These are phyloP conservation scores for Cavenderia fasciculata DNA, from an alignment of 78 protist genomes.

Conservation along the genomic window DNA sequence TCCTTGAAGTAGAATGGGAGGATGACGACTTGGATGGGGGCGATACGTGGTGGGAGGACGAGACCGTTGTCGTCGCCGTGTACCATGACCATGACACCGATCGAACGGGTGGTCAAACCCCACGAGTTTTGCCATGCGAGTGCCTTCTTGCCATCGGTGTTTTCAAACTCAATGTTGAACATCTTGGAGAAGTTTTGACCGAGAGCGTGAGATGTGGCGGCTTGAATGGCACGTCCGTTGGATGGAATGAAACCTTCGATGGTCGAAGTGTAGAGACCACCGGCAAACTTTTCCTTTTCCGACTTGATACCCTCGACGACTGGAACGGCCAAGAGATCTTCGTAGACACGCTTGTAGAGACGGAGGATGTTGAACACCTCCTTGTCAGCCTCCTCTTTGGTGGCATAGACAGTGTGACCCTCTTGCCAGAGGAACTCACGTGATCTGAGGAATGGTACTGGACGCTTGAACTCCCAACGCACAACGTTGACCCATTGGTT, in stretches of 20 bases:
- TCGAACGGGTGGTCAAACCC: conserved; percentile 98
- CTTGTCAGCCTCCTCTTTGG: conserved; percentile 89
- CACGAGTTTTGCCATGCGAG: conserved; percentile 97
- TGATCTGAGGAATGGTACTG: conserved; percentile 96
- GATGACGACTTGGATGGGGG: conserved; percentile 94
- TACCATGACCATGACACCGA: conserved; percentile 94
- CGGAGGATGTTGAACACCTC: conserved; percentile 93
- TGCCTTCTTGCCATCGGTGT: conserved; percentile 55
- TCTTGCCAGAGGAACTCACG: conserved; percentile 99
- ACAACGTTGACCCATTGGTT: conserved; percentile 98
- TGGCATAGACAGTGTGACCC: conserved; percentile 98
- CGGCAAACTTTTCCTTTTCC: conserved; percentile 98
- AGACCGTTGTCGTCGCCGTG: conserved; percentile 99
- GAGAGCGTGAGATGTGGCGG: conserved; percentile 96
- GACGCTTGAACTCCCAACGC: conserved; percentile 99
- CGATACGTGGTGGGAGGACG: conserved; percentile 98
- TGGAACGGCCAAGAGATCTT: conserved; percentile 95
- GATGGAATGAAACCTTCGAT: conserved; percentile 96
- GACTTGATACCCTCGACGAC: conserved; percentile 88
- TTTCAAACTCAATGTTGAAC: conserved; percentile 95
- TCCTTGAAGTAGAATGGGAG: conserved; percentile 87
- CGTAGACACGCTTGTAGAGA: conserved; percentile 93
- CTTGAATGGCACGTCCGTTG: conserved; percentile 96
- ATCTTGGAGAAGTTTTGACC: conserved; percentile 98
- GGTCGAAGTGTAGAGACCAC: conserved; percentile 95